Conservation (phyloP, 129 eudicot species). For the Deinandra increscens region DNA sequence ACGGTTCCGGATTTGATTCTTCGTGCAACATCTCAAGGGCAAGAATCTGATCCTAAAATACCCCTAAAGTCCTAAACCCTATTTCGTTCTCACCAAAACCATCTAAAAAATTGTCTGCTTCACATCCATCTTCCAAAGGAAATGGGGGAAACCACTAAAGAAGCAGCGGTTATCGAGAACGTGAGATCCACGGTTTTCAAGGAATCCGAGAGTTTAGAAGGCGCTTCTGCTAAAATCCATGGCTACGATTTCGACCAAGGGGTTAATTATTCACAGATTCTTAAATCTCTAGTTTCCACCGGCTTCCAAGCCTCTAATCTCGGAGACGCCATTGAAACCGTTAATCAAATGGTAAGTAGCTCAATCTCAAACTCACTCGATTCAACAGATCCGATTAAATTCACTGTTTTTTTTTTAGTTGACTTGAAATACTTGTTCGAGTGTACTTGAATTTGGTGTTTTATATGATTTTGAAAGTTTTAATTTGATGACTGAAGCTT, state of each 20-base stretch:
- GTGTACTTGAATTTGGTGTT: background rate
- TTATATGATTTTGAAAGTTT: slow-evolving; percentile 20
- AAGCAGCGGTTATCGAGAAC: slow-evolving; percentile 42
- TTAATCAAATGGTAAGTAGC: slow-evolving; percentile 76
- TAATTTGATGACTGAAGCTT: slow-evolving; percentile 47
- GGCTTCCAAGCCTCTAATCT: slow-evolving; percentile 97
- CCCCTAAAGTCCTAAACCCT: background rate
- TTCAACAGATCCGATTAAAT: background rate
- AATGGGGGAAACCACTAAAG: slow-evolving; percentile 31
- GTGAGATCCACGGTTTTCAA: slow-evolving; percentile 65
- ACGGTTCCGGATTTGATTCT: too few species aligned
- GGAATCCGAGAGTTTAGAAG: slow-evolving; percentile 75
- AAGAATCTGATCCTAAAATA: background rate
- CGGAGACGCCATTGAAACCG: slow-evolving; percentile 76
- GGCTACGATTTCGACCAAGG: slow-evolving; percentile 91
- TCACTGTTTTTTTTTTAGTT: too few species aligned
- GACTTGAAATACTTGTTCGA: too few species aligned
- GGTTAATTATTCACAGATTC: slow-evolving; percentile 49
- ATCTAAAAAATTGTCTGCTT: too few species aligned
- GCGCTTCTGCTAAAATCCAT: slow-evolving; percentile 54
- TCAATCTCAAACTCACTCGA: background rate
- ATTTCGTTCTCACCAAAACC: background rate
- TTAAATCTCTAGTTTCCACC: slow-evolving; percentile 64
- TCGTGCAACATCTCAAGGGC: background rate
- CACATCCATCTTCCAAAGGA: background rate